A percentile compares a stretch with the other conserved stretches of the same genome.
phyloP scores from a whole-genome alignment of 2,329 filamentous ascomycete genomes.

The Sporothrix variecibatus region DNA sequence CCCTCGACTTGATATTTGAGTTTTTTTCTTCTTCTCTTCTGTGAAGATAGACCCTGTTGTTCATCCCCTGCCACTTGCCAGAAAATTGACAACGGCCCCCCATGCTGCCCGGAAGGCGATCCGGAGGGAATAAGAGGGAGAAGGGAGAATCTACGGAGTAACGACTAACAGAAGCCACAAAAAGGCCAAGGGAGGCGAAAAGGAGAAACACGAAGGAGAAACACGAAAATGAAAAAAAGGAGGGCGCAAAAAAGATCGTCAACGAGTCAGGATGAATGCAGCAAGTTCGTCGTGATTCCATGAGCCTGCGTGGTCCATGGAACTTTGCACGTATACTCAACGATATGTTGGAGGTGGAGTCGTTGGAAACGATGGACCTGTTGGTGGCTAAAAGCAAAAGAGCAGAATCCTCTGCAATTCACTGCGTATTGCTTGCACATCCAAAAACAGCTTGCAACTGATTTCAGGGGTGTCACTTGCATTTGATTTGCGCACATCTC shows the following conservation, averaged over 20 bases:
- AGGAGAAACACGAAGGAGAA: neutral
- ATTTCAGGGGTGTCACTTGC: neutral
- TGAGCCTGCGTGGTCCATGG: neutral
- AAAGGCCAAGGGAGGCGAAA: neutral
- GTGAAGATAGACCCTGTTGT: neutral
- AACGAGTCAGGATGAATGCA: neutral
- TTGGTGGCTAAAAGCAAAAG: slow-evolving; percentile 8
- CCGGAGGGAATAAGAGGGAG: neutral
- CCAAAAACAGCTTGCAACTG: slow-evolving; percentile 5
- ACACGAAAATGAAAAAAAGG: neutral
- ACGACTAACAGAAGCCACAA: neutral
- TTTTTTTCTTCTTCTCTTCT: no score
- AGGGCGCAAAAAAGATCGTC: neutral
- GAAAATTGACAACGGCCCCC: neutral
- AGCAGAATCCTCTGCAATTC: no score
- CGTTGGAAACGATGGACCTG: neutral
- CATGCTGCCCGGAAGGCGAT: neutral
- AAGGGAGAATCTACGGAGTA: neutral
- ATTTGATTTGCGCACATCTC: neutral
- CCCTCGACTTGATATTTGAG: neutral
- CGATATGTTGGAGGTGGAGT: neutral
- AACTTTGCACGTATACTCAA: neutral
- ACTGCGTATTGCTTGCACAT: neutral
- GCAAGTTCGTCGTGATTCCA: slow-evolving; percentile 1
- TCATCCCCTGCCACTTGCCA: neutral